Evolutionary conservation across 1,284 basidiomycete species (phyloP), one percentile per base, ranked within the genome.

Genomic region (Pholiota adiposa): DNA sequence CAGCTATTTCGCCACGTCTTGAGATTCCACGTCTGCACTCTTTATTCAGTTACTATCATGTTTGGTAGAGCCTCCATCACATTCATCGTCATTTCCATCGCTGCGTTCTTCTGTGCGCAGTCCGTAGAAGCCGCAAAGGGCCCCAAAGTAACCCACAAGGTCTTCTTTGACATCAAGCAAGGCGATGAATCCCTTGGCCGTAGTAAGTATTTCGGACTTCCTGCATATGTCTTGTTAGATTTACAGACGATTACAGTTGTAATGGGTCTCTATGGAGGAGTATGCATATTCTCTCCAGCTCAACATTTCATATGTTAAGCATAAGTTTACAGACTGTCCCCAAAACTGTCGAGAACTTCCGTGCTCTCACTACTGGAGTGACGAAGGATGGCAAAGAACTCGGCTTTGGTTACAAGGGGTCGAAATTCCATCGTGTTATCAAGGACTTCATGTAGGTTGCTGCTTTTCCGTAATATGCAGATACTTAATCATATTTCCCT

Each of bases 311-410:
- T 34, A 50, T 51, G 31, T 31, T 53, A 16, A 70, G 60, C n/a
- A 54, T n/a, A 40, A 48, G 21, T 48, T 34, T 27, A n/a, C 25
- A 96, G 91, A 94, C 93, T 49, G 94, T 96, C 46, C 97, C 97
- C n/a, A 97, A 96, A 75, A 94, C 97, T 7, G 96, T 92, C 44
- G 96, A 98, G 79, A 99, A 99, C 82, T 99, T 99, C 82, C 93
- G 73, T 75, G 90, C 80, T 83, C 84, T 83, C 83, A 88, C 69
- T 83, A 97, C 85, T 43, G 94, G 96, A 61, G 83, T 88, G 69
- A 88, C 85, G 67, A 93, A 92, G 75, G 86, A 91, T 61, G 94
- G 93, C 61, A 81, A 83, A 33, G 81, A 86, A 44, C 86, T 94
- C 58, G 90, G 86, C 9, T 86, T 78, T 65, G 88, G 87, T n/a